These are phyloP conservation scores for Clitopilus passeckerianus DNA, from an alignment of 768 basidiomycete genomes.

Conservation along the genomic window DNA sequence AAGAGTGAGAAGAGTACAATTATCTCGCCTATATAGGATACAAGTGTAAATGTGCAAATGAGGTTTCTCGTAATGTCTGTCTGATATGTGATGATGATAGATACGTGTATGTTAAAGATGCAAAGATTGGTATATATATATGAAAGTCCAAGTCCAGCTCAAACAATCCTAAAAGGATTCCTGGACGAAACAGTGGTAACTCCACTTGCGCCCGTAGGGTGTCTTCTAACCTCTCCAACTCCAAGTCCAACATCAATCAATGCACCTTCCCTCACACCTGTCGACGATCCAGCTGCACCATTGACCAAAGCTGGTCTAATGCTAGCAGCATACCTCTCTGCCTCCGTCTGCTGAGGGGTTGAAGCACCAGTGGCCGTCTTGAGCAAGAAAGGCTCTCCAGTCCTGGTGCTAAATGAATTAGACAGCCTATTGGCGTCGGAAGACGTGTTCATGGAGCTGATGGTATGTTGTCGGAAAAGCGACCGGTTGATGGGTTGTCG, in stretches of 20 bases:
- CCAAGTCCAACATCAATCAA: not conserved
- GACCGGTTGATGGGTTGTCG: conserved; percentile 62
- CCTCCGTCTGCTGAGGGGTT: conserved; percentile 40
- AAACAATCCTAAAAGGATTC: not conserved
- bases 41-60: no score
- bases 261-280: not conserved
- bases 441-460: conserved; percentile 29
- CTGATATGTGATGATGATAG: not conserved
- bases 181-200: not conserved
- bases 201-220: not conserved
- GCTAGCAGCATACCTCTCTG: conserved; percentile 53
- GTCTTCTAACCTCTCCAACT: not conserved
- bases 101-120: not conserved
- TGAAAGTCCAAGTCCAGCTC: not conserved
- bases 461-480: conserved; percentile 44
- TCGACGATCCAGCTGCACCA: not conserved
- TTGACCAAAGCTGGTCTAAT: conserved; percentile 28
- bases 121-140: not conserved
- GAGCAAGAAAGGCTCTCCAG: not conserved
- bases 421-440: not conserved
- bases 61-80: not conserved
- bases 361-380: not conserved
- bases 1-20: no score
- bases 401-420: not conserved
- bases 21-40: no score